Base-by-base conservation (phyloP, 345 rosid species). In the Euphorbia pulcherrima region DNA sequence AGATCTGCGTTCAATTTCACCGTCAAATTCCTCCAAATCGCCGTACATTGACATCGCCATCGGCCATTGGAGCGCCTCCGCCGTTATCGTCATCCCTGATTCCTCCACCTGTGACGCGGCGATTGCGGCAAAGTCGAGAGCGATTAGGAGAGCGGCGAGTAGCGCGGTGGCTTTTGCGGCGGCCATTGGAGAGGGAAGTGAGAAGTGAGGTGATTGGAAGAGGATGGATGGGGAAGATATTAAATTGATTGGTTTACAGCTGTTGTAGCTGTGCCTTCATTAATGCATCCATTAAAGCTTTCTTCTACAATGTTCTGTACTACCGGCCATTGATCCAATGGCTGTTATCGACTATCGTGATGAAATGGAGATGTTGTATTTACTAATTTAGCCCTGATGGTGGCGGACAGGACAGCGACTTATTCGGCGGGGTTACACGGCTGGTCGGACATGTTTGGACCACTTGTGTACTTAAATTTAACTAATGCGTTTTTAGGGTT, bases 21-120 rank as follows among this genome's bases (percentile, higher is more conserved):
- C 77, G 8, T 61, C 79, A 0, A 69, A 76, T 0, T 60, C 66
- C 2, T 57, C 84, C 0, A 62, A 41, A 13, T 30, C 26, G 47
- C 47, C 18, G 57, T 58, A 72, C 66, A 57, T 65, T 2, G 60
- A 8, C 65, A 57, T 50, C 30, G 92, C 68, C 55, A 78, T 57
- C 11, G 88, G 88, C 91, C 92, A 91, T 69, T 90, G 87, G 2
- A 83, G 62, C 1, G 84, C 53, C 41, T 84, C 84, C 1, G 70
- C 26, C 35, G 77, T 62, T 14, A 83, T 72, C 58, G 72, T 69
- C 62, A 86, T 64, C 35, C 74, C 63, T 6, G 83, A 65, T 2
- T 79, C 84, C 0, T 78, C 82, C 8, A 63, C 68, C 27, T 71
- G 80, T 7, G 82, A 75, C 51, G 63, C 65, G 24, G 65, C 65